Conservation (phyloP, 2,329 filamentous ascomycete species). For the Neofusicoccum parvum region DNA sequence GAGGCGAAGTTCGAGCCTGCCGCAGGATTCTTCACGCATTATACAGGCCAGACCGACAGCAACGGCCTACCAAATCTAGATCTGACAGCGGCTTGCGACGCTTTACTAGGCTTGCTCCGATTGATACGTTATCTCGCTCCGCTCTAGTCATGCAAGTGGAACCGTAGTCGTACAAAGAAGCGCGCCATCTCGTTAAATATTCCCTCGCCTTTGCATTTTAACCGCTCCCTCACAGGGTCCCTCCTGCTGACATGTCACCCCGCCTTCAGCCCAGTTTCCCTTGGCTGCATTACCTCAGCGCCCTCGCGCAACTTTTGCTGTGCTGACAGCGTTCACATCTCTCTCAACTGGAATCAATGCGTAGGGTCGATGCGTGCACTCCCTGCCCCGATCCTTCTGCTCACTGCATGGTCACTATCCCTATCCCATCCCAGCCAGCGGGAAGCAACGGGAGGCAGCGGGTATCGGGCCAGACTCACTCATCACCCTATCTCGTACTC, state of each 20-base stretch:
- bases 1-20: neutral
- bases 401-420: neutral
- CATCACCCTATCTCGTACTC: slow-evolving; percentile 12
- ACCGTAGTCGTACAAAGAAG: neutral
- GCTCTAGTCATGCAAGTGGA: neutral
- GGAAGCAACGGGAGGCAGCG: slow-evolving; percentile 6
- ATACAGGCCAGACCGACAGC: neutral
- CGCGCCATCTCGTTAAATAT: neutral
- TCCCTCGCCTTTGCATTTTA: neutral
- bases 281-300: slow-evolving; percentile 27
- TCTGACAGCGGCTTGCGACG: slow-evolving; percentile 13
- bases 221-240: neutral
- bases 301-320: slow-evolving; percentile 24
- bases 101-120: neutral
- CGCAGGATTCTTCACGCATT: neutral
- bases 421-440: neutral
- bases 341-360: neutral
- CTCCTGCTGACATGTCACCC: slow-evolving; percentile 10
- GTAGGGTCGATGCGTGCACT: slow-evolving; percentile 2
- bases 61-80: slow-evolving; percentile 12
- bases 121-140: neutral
- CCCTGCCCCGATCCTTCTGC: slow-evolving; percentile 6
- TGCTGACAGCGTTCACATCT: slow-evolving; percentile 27
- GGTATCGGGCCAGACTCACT: slow-evolving; percentile 14
- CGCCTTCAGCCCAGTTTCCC: slow-evolving; percentile 19